Evolutionary conservation across 2,329 filamentous ascomycete genomes (phyloP).

Genomic region (Aureobasidium pullulans): DNA sequence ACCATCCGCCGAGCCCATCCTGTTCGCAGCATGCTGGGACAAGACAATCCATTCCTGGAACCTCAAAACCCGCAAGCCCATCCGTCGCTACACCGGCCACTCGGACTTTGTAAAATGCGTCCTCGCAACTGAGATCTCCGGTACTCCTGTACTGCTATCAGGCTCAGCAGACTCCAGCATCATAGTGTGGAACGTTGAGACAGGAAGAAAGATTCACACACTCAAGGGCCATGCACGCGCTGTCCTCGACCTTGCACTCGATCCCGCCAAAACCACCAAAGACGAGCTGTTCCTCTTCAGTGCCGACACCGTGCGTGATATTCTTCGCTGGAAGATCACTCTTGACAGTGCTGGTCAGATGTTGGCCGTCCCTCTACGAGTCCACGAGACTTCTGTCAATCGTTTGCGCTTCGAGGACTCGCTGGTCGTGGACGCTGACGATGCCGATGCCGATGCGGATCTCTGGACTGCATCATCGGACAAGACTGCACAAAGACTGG

Average conservation of each 20-base stretch:
- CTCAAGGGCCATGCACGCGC: constrained; percentile 73
- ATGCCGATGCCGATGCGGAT: constrained; percentile 50
- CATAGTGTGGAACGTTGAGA: constrained; percentile 70
- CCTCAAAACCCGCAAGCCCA: constrained; percentile 47
- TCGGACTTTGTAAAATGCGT: constrained; percentile 87
- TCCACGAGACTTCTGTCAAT: constrained; percentile 89
- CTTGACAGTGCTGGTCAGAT: constrained; percentile 49
- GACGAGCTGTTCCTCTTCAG: constrained; percentile 57
- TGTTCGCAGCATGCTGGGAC: constrained; percentile 93
- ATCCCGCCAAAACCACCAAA: constrained; percentile 52
- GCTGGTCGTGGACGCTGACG: constrained; percentile 5
- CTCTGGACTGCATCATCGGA: constrained; percentile 93
- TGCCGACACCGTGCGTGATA: constrained; percentile 56
- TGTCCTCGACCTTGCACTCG: constrained; percentile 70
- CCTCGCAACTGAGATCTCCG: constrained; percentile 53
- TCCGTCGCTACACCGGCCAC: constrained; percentile 63
- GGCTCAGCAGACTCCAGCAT: constrained; percentile 41
- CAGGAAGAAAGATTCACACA: constrained; percentile 62
- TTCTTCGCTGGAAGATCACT: constrained; percentile 67
- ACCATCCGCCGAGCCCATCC: constrained; percentile 37
- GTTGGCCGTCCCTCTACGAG: constrained; percentile 52
- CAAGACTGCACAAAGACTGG: constrained; percentile 74
- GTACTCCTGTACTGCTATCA: constrained; percentile 47
- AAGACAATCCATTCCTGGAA: constrained; percentile 86
- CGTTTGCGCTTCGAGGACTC: constrained; percentile 60